Evolutionary conservation across 805 yeast genomes (phyloP).

Genomic region (Myxozyma neglecta): DNA sequence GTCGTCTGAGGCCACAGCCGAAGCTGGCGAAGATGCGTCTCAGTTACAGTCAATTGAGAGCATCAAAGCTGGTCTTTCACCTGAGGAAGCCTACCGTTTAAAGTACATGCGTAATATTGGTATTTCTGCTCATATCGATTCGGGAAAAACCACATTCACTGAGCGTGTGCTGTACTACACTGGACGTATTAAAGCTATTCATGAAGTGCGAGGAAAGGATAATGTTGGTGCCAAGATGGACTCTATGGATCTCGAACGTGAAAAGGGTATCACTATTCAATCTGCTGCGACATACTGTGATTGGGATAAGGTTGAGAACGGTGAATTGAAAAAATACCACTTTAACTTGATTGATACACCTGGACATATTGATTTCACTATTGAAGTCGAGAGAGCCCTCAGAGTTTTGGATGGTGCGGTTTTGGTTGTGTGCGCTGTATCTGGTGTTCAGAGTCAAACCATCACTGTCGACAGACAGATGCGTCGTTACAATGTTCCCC

Average conservation of each 20-base stretch:
- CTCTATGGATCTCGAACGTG: constrained; percentile 97
- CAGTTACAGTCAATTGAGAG: constrained; percentile 20
- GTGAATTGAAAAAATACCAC: constrained; percentile 64
- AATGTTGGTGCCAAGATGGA: constrained; percentile 99
- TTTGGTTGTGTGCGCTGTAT: constrained; percentile 95
- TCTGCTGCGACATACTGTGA: constrained; percentile 98
- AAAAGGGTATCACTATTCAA: constrained; percentile 97
- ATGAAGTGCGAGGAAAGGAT: constrained; percentile 89
- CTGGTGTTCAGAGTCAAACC: constrained; percentile 98
- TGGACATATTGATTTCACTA: constrained; percentile 98
- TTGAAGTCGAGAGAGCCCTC: constrained; percentile 98
- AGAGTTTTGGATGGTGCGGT: constrained; percentile 98
- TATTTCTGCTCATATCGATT: constrained; percentile 96
- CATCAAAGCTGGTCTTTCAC: constrained; percentile 38
- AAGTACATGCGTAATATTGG: constrained; percentile 85
- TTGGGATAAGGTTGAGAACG: constrained; percentile 53
- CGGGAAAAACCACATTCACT: constrained; percentile 97
- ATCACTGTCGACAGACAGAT: constrained; percentile 98
- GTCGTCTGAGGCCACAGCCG: constrained; percentile 11
- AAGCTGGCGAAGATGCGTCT: constrained; percentile 1
- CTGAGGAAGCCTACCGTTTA: constrained; percentile 47
- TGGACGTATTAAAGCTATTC: constrained; percentile 94
- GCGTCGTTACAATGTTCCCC: constrained; percentile 96
- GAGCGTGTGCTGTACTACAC: constrained; percentile 96
- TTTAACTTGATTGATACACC: constrained; percentile 97